Percentiles rank a stretch among this genome's conserved stretches.
Evolutionary conservation across 2,329 filamentous ascomycete genomes (phyloP).

Genomic region (Penicillium sp.): DNA sequence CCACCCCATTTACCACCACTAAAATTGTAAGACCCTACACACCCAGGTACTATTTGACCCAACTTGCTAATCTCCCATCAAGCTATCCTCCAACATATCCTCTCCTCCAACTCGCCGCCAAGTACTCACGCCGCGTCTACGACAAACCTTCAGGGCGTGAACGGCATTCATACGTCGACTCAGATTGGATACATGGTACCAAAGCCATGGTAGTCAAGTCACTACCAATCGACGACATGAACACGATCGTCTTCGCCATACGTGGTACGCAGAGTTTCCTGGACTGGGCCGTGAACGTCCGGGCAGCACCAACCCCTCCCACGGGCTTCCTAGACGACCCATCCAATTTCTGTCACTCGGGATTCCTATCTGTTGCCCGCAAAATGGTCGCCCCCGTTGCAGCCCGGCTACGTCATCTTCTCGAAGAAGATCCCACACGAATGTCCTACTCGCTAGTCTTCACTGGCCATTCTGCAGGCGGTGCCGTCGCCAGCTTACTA

Average conservation of each 20-base stretch:
- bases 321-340: slow-evolving; percentile 71
- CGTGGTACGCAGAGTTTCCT: slow-evolving; percentile 75
- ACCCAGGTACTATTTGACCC: not conserved
- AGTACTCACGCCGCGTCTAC: slow-evolving; percentile 75
- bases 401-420: slow-evolving; percentile 63
- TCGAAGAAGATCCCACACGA: slow-evolving; percentile 68
- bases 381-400: slow-evolving; percentile 75
- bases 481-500: slow-evolving; percentile 75
- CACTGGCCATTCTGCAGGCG: slow-evolving; percentile 82
- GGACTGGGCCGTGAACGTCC: slow-evolving; percentile 84
- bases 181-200: slow-evolving; percentile 70
- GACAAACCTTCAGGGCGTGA: slow-evolving; percentile 61
- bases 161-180: slow-evolving; percentile 65
- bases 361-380: slow-evolving; percentile 72
- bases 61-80: not conserved
- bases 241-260: slow-evolving; percentile 79
- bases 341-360: slow-evolving; percentile 74
- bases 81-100: slow-evolving; percentile 74
- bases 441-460: slow-evolving; percentile 70
- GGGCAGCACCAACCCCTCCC: slow-evolving; percentile 65
- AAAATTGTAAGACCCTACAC: slow-evolving; percentile 54
- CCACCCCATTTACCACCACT: slow-evolving; percentile 66
- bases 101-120: slow-evolving; percentile 73
- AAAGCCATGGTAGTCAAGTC: slow-evolving; percentile 86
- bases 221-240: slow-evolving; percentile 71